A percentile compares a stretch with the other conserved stretches of the same genome.
These are phyloP conservation scores for Cystobasidium pallidum DNA, from an alignment of 1,284 basidiomycete species.

Conservation along the genomic window DNA sequence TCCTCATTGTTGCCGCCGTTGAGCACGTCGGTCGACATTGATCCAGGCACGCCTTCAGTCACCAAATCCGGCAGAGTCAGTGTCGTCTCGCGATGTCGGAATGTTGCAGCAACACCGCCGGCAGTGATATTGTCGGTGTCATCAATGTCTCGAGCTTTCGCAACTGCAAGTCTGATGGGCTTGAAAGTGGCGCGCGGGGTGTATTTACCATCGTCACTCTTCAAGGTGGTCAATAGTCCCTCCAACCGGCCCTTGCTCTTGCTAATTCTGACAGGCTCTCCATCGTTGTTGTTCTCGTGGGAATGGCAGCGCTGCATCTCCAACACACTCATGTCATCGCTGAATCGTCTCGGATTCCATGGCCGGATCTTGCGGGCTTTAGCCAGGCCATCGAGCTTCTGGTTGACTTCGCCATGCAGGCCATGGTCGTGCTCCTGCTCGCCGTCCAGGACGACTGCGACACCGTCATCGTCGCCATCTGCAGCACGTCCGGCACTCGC, in stretches of 20 bases:
- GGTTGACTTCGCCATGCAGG: conserved; percentile 5
- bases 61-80: neutral
- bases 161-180: conserved; percentile 21
- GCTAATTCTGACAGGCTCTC: neutral
- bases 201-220: conserved; percentile 12
- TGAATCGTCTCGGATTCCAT: conserved; percentile 3
- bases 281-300: neutral
- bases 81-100: neutral
- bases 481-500: neutral
- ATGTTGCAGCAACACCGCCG: neutral
- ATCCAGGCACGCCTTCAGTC: neutral
- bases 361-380: conserved; percentile 1
- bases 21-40: neutral
- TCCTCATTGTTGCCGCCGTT: conserved; percentile 8
- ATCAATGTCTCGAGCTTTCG: neutral
- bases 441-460: conserved; percentile 17
- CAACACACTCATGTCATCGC: conserved; percentile 8
- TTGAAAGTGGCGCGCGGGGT: conserved; percentile 13
- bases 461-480: neutral
- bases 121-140: neutral
- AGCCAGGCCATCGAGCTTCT: conserved; percentile 15
- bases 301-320: neutral
- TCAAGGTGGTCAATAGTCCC: neutral
- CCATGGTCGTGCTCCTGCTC: conserved; percentile 1
- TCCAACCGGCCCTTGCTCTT: conserved; percentile 1